A percentile compares a stretch with the other conserved stretches of the same genome.
Evolutionary conservation across 805 yeast genomes (phyloP).

Genomic region (Ogataea dorogensis): DNA sequence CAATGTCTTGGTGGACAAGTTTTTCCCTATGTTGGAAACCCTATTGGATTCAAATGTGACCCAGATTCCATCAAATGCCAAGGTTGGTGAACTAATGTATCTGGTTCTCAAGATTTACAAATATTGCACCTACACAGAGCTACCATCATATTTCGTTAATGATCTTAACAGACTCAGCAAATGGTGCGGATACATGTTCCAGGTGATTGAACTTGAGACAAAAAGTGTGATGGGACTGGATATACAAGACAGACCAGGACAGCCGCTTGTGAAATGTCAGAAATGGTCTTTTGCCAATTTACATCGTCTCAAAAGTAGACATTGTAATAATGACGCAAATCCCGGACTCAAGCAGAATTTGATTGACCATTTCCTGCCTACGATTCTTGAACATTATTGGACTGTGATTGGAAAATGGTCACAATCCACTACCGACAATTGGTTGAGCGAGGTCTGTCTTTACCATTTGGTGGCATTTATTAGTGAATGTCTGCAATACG

Average conservation of each 20-base stretch:
- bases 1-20: conserved; percentile 51
- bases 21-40: conserved; percentile 62
- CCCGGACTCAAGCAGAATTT: conserved; percentile 36
- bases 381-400: conserved; percentile 58
- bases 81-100: conserved; percentile 65
- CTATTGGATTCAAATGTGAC: conserved; percentile 51
- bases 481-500: conserved; percentile 53
- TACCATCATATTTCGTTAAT: conserved; percentile 61
- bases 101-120: conserved; percentile 74
- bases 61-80: conserved; percentile 27
- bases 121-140: conserved; percentile 67
- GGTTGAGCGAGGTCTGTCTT: conserved; percentile 64
- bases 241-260: conserved; percentile 42
- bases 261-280: conserved; percentile 63
- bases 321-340: conserved; percentile 33
- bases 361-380: conserved; percentile 63
- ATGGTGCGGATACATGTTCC: conserved; percentile 74
- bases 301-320: conserved; percentile 63
- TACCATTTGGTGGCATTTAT: conserved; percentile 63
- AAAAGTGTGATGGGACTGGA: conserved; percentile 42
- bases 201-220: conserved; percentile 51
- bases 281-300: conserved; percentile 87
- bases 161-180: conserved; percentile 44
- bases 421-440: conserved; percentile 38
- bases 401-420: conserved; percentile 72